A percentile compares a stretch with the other conserved stretches of the same genome.
Conservation (phyloP, 208 protist species). For the Paratrypanosoma confusum region DNA sequence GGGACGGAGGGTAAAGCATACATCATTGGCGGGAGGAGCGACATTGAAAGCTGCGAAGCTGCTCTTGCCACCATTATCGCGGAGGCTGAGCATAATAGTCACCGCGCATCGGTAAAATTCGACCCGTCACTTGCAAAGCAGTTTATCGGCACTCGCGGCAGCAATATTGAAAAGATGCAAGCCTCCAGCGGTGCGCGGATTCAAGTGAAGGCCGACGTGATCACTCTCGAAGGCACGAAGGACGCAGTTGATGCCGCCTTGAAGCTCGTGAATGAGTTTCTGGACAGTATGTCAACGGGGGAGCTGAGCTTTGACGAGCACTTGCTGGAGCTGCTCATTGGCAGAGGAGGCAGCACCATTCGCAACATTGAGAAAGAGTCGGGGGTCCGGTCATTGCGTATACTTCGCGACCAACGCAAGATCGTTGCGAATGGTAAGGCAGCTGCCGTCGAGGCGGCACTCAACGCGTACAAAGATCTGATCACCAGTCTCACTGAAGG, state of each 20-base stretch:
- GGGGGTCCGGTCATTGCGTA: conserved; percentile 19
- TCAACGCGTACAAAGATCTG: conserved; percentile 18
- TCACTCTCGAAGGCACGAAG: conserved; percentile 17
- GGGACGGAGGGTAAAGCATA: conserved; percentile 15
- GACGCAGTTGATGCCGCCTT: conserved; percentile 12
- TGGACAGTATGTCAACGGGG: conserved; percentile 12
- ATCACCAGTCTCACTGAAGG: not conserved
- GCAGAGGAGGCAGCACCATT: conserved; percentile 32
- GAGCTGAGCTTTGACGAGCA: conserved; percentile 13
- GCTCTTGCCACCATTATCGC: conserved; percentile 26
- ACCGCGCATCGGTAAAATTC: conserved; percentile 10
- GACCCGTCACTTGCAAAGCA: conserved; percentile 10
- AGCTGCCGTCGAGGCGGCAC: conserved; percentile 16
- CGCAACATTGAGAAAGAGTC: conserved; percentile 16
- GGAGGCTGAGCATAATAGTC: conserved; percentile 9
- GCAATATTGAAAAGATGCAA: conserved; percentile 26
- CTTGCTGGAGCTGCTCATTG: conserved; percentile 19
- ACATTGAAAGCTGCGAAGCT: conserved; percentile 13
- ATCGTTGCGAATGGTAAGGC: conserved; percentile 17
- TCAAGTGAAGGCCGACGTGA: conserved; percentile 9
- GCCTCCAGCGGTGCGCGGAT: conserved; percentile 27
- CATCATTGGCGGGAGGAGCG: conserved; percentile 16
- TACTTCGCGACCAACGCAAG: conserved; percentile 12
- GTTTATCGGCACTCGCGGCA: conserved; percentile 29
- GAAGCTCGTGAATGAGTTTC: conserved; percentile 12